A percentile compares a stretch with the other conserved stretches of the same genome.
Conservation (phyloP, 2,329 filamentous ascomycete genomes). For the Paraphaeosphaeria minitans region DNA sequence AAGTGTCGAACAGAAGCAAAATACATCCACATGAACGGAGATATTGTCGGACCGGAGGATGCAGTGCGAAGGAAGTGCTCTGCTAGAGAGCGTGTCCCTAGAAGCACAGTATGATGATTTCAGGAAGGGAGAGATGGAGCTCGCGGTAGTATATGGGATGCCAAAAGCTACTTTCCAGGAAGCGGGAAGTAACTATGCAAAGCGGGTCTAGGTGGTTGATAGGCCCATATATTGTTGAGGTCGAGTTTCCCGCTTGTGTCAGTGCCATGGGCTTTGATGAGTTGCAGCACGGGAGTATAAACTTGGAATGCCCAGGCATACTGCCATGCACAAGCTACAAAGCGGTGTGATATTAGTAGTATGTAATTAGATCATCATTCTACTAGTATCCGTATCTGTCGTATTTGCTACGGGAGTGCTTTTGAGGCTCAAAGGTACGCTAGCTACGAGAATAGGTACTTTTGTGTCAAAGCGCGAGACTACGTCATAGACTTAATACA, state of each 20-base stretch:
- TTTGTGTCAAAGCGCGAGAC: background rate
- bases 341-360: too few relatives aligned
- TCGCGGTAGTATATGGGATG: background rate
- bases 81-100: background rate
- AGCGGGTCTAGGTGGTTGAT: background rate
- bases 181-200: background rate
- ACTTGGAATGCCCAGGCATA: too few relatives aligned
- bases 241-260: background rate
- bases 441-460: background rate
- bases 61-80: background rate
- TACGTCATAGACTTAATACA: conserved; percentile 5
- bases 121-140: background rate
- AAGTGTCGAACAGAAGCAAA: too few relatives aligned
- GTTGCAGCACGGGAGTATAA: too few relatives aligned
- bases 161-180: background rate
- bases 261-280: background rate
- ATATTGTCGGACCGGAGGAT: background rate
- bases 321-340: too few relatives aligned
- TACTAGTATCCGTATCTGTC: too few relatives aligned
- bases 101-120: background rate
- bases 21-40: background rate
- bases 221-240: background rate
- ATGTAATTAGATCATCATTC: too few relatives aligned
- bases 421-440: background rate
- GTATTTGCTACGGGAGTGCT: too few relatives aligned